Conservation (phyloP, 805 yeast species). For the Barnettozyma sucrosica region DNA sequence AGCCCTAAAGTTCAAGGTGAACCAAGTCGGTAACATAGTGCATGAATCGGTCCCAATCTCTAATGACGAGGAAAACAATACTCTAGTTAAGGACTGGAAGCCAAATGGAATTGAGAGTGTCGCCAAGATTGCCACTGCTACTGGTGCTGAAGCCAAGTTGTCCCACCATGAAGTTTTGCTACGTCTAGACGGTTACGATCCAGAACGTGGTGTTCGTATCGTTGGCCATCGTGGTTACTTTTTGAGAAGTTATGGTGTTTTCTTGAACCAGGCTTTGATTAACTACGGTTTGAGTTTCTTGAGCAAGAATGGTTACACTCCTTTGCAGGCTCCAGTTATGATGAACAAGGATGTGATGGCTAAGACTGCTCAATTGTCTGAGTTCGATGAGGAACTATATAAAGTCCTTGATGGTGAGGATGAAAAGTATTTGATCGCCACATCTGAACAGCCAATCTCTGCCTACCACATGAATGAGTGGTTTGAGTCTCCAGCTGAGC, state of each 20-base stretch:
- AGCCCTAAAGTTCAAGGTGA: slow-evolving; percentile 71
- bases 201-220: slow-evolving; percentile 96
- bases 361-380: slow-evolving; percentile 95
- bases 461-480: slow-evolving; percentile 97
- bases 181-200: slow-evolving; percentile 96
- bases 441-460: slow-evolving; percentile 98
- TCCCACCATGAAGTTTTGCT: slow-evolving; percentile 95
- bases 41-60: slow-evolving; percentile 89
- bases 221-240: slow-evolving; percentile 99
- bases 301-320: slow-evolving; percentile 70
- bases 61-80: slow-evolving; percentile 86
- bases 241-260: slow-evolving; percentile 91
- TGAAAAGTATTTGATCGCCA: slow-evolving; percentile 96
- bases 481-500: slow-evolving; percentile 97
- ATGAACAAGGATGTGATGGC: slow-evolving; percentile 99
- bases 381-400: slow-evolving; percentile 96
- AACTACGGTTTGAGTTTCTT: slow-evolving; percentile 90
- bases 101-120: slow-evolving; percentile 63
- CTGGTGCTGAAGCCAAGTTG: slow-evolving; percentile 68
- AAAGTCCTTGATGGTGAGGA: slow-evolving; percentile 96
- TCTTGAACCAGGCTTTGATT: slow-evolving; percentile 95
- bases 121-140: slow-evolving; percentile 66
- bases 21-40: slow-evolving; percentile 88
- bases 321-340: slow-evolving; percentile 98
- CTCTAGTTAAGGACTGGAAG: slow-evolving; percentile 79